phyloP scores from a whole-genome alignment of 2,329 filamentous ascomycete genomes.

The Trichoderma brevicompactum region DNA sequence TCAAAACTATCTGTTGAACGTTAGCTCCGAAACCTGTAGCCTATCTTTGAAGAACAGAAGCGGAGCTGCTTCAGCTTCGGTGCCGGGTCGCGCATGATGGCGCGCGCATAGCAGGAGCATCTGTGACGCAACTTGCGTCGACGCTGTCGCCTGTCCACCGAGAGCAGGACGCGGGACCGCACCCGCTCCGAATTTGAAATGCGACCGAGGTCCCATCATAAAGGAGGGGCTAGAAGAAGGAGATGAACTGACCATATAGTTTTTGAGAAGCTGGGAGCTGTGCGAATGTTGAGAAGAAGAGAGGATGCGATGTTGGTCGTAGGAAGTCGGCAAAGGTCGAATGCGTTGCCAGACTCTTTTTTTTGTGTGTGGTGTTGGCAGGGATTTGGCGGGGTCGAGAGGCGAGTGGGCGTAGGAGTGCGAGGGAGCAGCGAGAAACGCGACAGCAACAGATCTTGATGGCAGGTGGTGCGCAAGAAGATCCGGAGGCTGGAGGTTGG shows the following conservation, averaged over 20 bases:
- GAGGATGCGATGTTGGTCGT: background rate
- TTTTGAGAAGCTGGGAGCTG: slow-evolving; percentile 1
- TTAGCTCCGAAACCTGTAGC: background rate
- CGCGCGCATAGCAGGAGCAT: slow-evolving; percentile 16
- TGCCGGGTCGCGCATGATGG: slow-evolving; percentile 2
- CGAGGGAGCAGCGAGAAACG: slow-evolving; percentile 30
- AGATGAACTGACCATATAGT: background rate
- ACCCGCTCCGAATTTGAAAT: background rate
- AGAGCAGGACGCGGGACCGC: background rate
- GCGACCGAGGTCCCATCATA: background rate
- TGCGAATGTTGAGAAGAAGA: slow-evolving; percentile 19
- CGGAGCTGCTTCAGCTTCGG: background rate
- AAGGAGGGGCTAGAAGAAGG: background rate
- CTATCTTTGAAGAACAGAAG: background rate
- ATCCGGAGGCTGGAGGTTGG: slow-evolving; percentile 32
- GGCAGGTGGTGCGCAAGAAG: slow-evolving; percentile 31
- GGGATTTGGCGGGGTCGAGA: slow-evolving; percentile 42
- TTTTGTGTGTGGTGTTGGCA: slow-evolving; percentile 38
- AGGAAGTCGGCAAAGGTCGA: slow-evolving; percentile 25
- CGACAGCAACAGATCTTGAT: slow-evolving; percentile 27
- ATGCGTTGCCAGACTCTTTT: slow-evolving; percentile 37
- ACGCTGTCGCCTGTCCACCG: background rate
- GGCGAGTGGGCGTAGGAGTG: slow-evolving; percentile 31
- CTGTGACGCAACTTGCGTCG: slow-evolving; percentile 23
- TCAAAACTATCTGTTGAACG: background rate